A percentile compares a stretch with the other conserved stretches of the same genome.
These are phyloP conservation scores for Mycena polygramma DNA, from an alignment of 768 basidiomycete species.

Conservation along the genomic window DNA sequence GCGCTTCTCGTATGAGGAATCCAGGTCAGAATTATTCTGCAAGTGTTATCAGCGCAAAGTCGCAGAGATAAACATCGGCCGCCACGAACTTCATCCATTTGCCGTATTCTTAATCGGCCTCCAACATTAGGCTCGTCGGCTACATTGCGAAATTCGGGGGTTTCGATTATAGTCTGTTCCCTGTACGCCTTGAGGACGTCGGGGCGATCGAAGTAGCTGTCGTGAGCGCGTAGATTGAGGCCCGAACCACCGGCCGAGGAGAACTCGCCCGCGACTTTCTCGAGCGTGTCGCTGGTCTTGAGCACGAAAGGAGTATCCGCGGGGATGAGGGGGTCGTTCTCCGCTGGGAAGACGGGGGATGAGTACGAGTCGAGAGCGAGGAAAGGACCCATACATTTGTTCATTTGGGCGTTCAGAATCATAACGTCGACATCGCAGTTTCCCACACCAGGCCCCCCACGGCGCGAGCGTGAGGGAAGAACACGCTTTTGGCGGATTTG, in stretches of 20 bases:
- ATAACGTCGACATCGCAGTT: constrained; percentile 84
- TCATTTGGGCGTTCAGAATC: constrained; percentile 86
- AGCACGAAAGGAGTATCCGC: constrained; percentile 74
- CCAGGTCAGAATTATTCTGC: constrained; percentile 80
- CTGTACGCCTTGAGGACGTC: constrained; percentile 81
- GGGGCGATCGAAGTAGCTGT: constrained; percentile 83
- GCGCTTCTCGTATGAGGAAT: constrained; percentile 83
- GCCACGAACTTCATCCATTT: constrained; percentile 75
- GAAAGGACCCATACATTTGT: constrained; percentile 68
- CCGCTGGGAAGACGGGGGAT: constrained; percentile 58
- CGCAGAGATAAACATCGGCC: constrained; percentile 18
- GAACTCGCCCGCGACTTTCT: constrained; percentile 55
- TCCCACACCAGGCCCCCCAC: constrained; percentile 86
- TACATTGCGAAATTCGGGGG: constrained; percentile 73
- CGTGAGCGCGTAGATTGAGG: constrained; percentile 72
- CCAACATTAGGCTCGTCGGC: constrained; percentile 67
- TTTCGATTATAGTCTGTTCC: constrained; percentile 81
- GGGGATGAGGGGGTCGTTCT: constrained; percentile 80
- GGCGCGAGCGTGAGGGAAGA: constrained; percentile 82
- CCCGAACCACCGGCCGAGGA: constrained; percentile 48
- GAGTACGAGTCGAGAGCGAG: constrained; percentile 38
- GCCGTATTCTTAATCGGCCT: constrained; percentile 78
- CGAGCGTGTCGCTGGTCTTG: constrained; percentile 75
- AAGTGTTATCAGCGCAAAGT: constrained; percentile 39
- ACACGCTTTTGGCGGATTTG: constrained; percentile 79